Conservation (phyloP, 2,329 filamentous ascomycete species). For the Drechslerella dactyloides region DNA sequence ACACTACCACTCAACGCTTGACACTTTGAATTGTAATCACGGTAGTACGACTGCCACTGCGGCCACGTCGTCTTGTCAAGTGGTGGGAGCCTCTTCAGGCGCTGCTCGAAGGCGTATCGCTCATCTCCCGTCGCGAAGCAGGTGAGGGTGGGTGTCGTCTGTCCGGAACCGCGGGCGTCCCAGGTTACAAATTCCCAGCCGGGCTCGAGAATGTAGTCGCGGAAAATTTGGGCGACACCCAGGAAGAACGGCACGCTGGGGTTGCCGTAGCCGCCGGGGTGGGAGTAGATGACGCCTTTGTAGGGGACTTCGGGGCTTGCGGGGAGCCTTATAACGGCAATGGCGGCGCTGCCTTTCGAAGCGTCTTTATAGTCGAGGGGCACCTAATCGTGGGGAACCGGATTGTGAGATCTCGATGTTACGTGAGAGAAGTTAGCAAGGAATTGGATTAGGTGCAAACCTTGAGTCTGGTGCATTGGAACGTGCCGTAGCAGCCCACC, state of each 20-base stretch:
- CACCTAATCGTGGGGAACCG: constrained; percentile 9
- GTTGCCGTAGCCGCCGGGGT: constrained; percentile 25
- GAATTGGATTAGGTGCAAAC: not conserved
- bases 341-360: constrained; percentile 29
- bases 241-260: constrained; percentile 35
- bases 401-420: not conserved
- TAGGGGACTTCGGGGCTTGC: constrained; percentile 18
- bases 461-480: constrained; percentile 44
- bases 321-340: constrained; percentile 35
- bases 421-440: not conserved
- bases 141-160: constrained; percentile 40
- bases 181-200: constrained; percentile 47
- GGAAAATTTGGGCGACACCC: constrained; percentile 10
- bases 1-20: constrained; percentile 37
- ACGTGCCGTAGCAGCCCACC: constrained; percentile 36
- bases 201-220: constrained; percentile 29
- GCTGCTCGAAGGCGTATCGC: constrained; percentile 30
- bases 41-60: constrained; percentile 23
- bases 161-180: constrained; percentile 39
- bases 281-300: constrained; percentile 23
- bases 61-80: constrained; percentile 33
- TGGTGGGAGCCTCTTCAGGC: constrained; percentile 11
- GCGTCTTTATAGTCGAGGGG: constrained; percentile 33
- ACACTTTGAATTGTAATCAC: constrained; percentile 38
- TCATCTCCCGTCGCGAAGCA: constrained; percentile 29